Percentiles rank a stretch among this genome's conserved stretches.
phyloP scores from a whole-genome alignment of 805 yeast species.

The Zygosaccharomyces siamensis region DNA sequence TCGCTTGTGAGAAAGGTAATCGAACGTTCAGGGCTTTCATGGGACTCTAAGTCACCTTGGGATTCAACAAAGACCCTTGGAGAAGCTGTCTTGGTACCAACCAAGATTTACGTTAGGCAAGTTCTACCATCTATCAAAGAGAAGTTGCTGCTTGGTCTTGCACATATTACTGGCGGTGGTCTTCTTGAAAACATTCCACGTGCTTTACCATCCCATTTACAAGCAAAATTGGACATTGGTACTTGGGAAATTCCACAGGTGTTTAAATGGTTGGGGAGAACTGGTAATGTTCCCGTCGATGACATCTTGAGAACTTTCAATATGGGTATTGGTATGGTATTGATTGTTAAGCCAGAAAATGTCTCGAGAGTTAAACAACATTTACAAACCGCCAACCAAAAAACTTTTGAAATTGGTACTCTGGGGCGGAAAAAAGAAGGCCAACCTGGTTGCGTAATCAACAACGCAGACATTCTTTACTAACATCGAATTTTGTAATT shows the following conservation, averaged over 20 bases:
- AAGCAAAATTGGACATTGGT: conserved; percentile 74
- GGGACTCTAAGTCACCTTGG: conserved; percentile 85
- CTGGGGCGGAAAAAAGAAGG: conserved; percentile 45
- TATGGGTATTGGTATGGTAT: conserved; percentile 95
- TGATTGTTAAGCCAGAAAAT: conserved; percentile 67
- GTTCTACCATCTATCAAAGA: conserved; percentile 67
- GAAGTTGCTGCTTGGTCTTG: conserved; percentile 74
- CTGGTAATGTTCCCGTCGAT: conserved; percentile 81
- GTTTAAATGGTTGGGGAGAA: conserved; percentile 88
- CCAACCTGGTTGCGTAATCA: conserved; percentile 61
- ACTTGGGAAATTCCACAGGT: conserved; percentile 84
- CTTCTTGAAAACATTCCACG: conserved; percentile 94
- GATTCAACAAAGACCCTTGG: conserved; percentile 66
- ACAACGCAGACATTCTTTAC: conserved; percentile 35
- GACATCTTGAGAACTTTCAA: conserved; percentile 90
- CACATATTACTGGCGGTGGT: conserved; percentile 99
- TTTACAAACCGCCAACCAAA: conserved; percentile 65
- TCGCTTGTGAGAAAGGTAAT: conserved; percentile 90
- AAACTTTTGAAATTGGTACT: conserved; percentile 64
- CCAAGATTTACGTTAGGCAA: conserved; percentile 91
- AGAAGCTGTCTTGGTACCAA: conserved; percentile 80
- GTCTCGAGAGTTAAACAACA: conserved; percentile 52
- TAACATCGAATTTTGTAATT: conserved; percentile 9
- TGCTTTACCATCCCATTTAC: conserved; percentile 74
- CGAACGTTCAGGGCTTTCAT: conserved; percentile 66